Conservation (phyloP, 805 yeast species). For the Zygoascus bituminiphila region DNA sequence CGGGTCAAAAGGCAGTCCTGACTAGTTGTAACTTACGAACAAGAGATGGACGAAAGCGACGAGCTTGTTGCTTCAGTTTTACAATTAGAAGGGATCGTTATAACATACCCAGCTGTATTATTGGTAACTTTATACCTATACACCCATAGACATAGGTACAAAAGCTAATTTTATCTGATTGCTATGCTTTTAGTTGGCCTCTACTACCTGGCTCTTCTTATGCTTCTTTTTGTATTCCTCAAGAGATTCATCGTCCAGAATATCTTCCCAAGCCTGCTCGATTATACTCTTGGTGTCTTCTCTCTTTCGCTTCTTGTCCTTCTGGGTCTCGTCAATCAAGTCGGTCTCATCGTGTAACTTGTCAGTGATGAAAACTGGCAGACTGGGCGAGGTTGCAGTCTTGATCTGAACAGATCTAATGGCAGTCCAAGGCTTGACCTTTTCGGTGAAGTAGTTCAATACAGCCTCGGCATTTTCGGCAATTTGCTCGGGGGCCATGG, state of each 20-base stretch:
- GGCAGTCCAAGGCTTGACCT: conserved; percentile 26
- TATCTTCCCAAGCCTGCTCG: conserved; percentile 76
- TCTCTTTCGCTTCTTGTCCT: conserved; percentile 22
- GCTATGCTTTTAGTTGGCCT: neutral
- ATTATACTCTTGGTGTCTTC: conserved; percentile 42
- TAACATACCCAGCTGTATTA: conserved; percentile 92
- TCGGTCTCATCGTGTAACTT: conserved; percentile 44
- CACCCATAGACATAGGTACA: conserved; percentile 19
- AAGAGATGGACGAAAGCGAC: conserved; percentile 68
- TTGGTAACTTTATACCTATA: conserved; percentile 89
- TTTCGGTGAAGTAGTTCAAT: conserved; percentile 35
- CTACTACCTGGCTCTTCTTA: conserved; percentile 8
- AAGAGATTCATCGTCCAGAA: conserved; percentile 66
- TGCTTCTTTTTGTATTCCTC: conserved; percentile 49
- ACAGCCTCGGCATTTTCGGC: conserved; percentile 54
- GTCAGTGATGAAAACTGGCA: conserved; percentile 73
- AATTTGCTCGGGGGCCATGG: conserved; percentile 41
- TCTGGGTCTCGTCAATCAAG: conserved; percentile 25
- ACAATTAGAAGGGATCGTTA: conserved; percentile 88
- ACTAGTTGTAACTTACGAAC: conserved; percentile 85
- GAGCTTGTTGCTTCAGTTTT: conserved; percentile 88
- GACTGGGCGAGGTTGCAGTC: conserved; percentile 64
- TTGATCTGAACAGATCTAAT: conserved; percentile 48
- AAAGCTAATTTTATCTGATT: neutral
- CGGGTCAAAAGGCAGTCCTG: conserved; percentile 88